These are phyloP conservation scores for Ustilago sp. DNA, from an alignment of 1,284 basidiomycete genomes.

Conservation along the genomic window DNA sequence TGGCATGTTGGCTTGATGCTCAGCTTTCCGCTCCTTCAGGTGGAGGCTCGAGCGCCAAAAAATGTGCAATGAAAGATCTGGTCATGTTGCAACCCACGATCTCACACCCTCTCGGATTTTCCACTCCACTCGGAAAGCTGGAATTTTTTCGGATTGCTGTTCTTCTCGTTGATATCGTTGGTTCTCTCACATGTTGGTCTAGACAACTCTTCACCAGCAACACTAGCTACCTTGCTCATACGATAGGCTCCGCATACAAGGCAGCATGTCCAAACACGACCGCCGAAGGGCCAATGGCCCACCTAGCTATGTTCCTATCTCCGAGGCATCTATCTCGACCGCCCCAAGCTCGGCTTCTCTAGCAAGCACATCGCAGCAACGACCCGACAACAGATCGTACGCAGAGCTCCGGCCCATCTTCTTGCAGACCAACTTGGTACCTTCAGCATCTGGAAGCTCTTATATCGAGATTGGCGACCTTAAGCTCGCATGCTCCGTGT, in stretches of 20 bases:
- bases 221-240: neutral
- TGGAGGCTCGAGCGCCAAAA: slow-evolving; percentile 38
- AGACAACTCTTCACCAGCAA: neutral
- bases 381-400: slow-evolving; percentile 30
- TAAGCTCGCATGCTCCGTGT: slow-evolving; percentile 96
- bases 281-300: slow-evolving; percentile 48
- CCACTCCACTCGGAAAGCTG: slow-evolving; percentile 16
- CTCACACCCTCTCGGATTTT: slow-evolving; percentile 13
- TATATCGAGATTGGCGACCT: slow-evolving; percentile 90
- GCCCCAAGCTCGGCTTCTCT: slow-evolving; percentile 15
- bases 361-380: slow-evolving; percentile 19
- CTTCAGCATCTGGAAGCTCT: slow-evolving; percentile 91
- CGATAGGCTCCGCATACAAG: neutral
- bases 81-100: neutral
- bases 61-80: neutral
- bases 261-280: slow-evolving; percentile 42
- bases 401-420: slow-evolving; percentile 73
- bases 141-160: slow-evolving; percentile 13
- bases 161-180: slow-evolving; percentile 5
- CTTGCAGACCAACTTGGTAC: slow-evolving; percentile 83
- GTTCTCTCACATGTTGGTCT: slow-evolving; percentile 2
- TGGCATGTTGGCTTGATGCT: slow-evolving; percentile 7
- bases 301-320: slow-evolving; percentile 31
- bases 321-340: slow-evolving; percentile 9
- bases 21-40: slow-evolving; percentile 12